A percentile compares a stretch with the other conserved stretches of the same genome.
Conservation (phyloP, 192 early-diverging fungal genomes). For the Paraglomus brasilianum region DNA sequence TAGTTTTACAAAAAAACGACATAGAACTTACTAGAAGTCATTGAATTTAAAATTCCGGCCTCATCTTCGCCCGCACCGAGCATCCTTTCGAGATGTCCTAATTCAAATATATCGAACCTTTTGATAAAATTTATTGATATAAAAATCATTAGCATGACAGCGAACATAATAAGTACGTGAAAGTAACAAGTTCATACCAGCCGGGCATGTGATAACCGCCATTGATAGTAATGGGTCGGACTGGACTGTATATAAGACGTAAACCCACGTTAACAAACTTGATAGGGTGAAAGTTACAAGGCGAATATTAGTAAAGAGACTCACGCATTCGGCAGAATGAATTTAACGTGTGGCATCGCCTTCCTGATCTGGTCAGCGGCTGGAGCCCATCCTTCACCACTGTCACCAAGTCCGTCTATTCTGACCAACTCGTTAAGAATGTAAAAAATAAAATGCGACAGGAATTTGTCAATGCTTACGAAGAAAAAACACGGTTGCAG, state of each 20-base stretch:
- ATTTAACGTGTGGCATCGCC: constrained; percentile 82
- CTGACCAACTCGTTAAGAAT: neutral
- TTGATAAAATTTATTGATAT: neutral
- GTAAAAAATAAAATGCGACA: neutral
- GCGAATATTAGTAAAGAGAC: neutral
- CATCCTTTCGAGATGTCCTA: constrained; percentile 69
- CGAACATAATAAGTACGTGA: constrained; percentile 38
- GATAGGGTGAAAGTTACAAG: neutral
- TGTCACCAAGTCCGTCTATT: constrained; percentile 55
- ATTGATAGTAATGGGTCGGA: constrained; percentile 73
- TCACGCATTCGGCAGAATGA: constrained; percentile 83
- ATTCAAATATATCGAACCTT: constrained; percentile 26
- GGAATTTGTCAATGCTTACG: constrained; percentile 27
- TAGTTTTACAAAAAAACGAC: neutral
- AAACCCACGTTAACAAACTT: neutral
- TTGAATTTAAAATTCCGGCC: neutral
- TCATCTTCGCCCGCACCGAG: constrained; percentile 37
- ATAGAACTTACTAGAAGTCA: neutral
- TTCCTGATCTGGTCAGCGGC: constrained; percentile 54
- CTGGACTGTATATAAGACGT: constrained; percentile 38
- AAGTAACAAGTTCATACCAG: constrained; percentile 81
- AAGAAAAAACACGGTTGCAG: constrained; percentile 56
- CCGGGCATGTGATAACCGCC: constrained; percentile 78
- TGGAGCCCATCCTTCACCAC: constrained; percentile 57
- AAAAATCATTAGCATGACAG: constrained; percentile 36